These are phyloP conservation scores for Ganoderma lucidum DNA, from an alignment of 1,284 basidiomycete genomes.

Conservation along the genomic window DNA sequence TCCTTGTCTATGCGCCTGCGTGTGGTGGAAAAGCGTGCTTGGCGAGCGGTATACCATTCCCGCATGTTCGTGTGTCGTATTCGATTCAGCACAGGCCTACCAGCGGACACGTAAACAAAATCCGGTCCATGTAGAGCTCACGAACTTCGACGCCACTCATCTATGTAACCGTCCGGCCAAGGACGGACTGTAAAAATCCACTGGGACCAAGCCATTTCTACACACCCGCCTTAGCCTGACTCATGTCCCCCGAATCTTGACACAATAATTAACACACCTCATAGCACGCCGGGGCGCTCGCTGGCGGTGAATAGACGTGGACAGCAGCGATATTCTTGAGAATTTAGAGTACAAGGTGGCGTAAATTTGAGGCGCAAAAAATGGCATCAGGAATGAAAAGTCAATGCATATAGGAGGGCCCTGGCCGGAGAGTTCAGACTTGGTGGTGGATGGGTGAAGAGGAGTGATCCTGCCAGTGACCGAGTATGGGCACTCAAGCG, in stretches of 20 bases:
- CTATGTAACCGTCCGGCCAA: background rate
- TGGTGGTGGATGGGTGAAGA: background rate
- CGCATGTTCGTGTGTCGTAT: background rate
- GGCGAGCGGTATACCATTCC: background rate
- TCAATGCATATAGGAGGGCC: background rate
- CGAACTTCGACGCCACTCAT: background rate
- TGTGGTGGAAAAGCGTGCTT: background rate
- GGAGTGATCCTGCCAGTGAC: background rate
- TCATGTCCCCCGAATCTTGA: too few species aligned
- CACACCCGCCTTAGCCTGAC: background rate
- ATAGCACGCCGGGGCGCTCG: too few species aligned
- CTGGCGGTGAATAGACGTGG: too few species aligned
- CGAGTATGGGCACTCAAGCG: background rate
- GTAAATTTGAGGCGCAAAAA: background rate
- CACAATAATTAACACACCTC: background rate
- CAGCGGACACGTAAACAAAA: background rate
- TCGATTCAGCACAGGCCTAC: background rate
- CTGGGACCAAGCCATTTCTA: background rate
- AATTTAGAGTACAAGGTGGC: background rate
- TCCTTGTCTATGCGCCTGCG: background rate
- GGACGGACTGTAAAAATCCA: background rate
- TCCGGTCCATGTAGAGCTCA: background rate
- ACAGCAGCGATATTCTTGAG: background rate
- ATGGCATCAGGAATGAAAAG: background rate
- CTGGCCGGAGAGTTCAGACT: background rate